Base-by-base conservation (phyloP, 2,329 filamentous ascomycete genomes). In the Juglanconis sp. region DNA sequence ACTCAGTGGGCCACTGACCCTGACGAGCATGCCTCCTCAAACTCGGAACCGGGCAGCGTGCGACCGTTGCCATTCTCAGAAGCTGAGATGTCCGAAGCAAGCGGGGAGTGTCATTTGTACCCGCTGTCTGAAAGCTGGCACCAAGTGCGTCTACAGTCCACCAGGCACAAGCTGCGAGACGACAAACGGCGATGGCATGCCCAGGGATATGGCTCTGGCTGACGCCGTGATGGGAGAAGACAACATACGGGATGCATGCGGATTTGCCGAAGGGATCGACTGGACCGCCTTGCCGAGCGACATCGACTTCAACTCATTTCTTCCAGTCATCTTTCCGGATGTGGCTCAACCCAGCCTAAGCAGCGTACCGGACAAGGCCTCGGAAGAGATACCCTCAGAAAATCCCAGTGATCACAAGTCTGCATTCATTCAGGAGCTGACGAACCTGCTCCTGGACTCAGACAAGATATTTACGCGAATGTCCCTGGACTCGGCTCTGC, bases 61-160 rank as follows among this genome's bases (percentile, higher is more conserved):
- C 61, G 76, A 78, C 66, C 69, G 79, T 46, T 81, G 79, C 46
- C 78, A 81, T 61, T 70, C 72, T 17, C 79, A 81, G 44, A 81
- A 81, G 66, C 69, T 80, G 11, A 72, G 73, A 66, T 81, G 79
- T 54, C 74, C 75, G 5, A 78, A 77, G 56, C 69, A 72, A 34
- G 60, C 70, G 0, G 73, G 73, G 0, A 70, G 70, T 34, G 58
- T 67, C 5, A 66, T 67, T 10, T 81, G 78, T 63, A 69, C 70
- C 8, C 73, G 78, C 35, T 81, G 78, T 62, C 63, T 69, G 30
- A 80, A 76, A 63, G 77, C 77, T 30, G 68, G 71, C 35, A 69
- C 71, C 2, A 49, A 68, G 5, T 81, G 78, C 60, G 59, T 76
- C 49, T 81, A 78, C 65, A 81, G 77, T 40, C 77, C 78, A 9